Evolutionary conservation across 192 early-diverging fungal species (phyloP), one percentile per base, ranked within the genome.

Genomic region (Backusella mclennaniae): DNA sequence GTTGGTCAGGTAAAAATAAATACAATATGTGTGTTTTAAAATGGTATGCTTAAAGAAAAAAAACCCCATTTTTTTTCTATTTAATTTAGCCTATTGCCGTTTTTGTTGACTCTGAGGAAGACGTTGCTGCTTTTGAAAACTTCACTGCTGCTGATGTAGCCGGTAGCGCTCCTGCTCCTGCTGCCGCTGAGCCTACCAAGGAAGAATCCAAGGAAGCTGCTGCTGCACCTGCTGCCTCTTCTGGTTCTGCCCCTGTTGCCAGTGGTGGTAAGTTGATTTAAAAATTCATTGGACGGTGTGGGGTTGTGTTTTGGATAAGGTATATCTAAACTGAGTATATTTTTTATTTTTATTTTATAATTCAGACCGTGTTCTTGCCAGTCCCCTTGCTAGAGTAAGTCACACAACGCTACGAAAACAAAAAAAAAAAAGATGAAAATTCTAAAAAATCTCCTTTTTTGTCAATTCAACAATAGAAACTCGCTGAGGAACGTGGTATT

Each of bases 101-200:
- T 75, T 84, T 99, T 80, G 94, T 95, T 36, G 97, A 98, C 84
- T 89, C 94, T 85, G 89, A 94, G 81, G 92, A 88, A 35, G 95
- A 96, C 78, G 88, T 97, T 69, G 91, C 89, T 35, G 90, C 92
- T 38, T 99, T 99, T 86, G 92, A 91, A 35, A 89, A 95, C 77
- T 99, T 90, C 80, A 85, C 89, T 35, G 80, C 77, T 42, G 89
- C 89, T 35, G 84, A 90, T 76, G 80, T 87, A 67, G 81, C 79
- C 36, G 75, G 82, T 59, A 73, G 79, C 67, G 39, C 83, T 66
- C 26, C 85, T 35, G 69, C 88, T 68, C 78, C 87, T 46, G 73
- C 83, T 67, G 79, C 73, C 73, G 63, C 78, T 17, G 77, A 69
- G 39, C 67, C 76, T 67, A 68, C 66, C 36, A 77, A 76, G 76